Conservation (phyloP, 805 yeast species). For the Myxozyma neotropica region DNA sequence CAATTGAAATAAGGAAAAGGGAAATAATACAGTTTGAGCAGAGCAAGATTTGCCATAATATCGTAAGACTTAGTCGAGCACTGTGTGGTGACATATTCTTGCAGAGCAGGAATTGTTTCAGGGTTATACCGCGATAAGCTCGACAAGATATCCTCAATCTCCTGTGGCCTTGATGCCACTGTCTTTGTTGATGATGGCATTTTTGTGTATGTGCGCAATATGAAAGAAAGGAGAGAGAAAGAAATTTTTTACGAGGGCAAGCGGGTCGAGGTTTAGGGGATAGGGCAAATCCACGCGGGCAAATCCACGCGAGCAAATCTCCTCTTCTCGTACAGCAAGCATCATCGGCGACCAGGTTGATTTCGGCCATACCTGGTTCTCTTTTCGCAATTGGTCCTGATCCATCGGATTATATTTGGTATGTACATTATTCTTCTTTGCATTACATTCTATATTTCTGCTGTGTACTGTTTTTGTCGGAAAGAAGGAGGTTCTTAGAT, state of each 20-base stretch:
- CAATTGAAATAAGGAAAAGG: neutral
- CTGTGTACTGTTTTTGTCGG: neutral
- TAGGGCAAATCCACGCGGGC: neutral
- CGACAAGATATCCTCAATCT: slow-evolving; percentile 47
- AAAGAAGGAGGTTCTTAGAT: neutral
- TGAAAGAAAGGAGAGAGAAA: neutral
- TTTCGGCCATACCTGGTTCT: too few species aligned
- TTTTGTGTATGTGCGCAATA: neutral
- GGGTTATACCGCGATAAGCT: slow-evolving; percentile 52
- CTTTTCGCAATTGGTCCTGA: neutral
- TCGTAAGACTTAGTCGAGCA: slow-evolving; percentile 43
- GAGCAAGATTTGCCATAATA: slow-evolving; percentile 51
- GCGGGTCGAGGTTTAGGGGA: neutral
- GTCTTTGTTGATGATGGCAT: slow-evolving; percentile 19
- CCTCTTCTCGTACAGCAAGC: neutral
- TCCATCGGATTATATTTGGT: too few species aligned
- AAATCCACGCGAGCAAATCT: neutral
- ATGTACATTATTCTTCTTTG: neutral
- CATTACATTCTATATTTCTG: neutral
- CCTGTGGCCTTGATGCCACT: slow-evolving; percentile 48
- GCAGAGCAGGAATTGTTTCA: slow-evolving; percentile 48
- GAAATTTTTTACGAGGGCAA: neutral
- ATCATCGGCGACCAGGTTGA: too few species aligned
- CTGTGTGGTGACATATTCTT: slow-evolving; percentile 50
- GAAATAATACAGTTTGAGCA: slow-evolving; percentile 47